Base-by-base conservation (phyloP, 306 rosid species). In the Malus sieversii region DNA sequence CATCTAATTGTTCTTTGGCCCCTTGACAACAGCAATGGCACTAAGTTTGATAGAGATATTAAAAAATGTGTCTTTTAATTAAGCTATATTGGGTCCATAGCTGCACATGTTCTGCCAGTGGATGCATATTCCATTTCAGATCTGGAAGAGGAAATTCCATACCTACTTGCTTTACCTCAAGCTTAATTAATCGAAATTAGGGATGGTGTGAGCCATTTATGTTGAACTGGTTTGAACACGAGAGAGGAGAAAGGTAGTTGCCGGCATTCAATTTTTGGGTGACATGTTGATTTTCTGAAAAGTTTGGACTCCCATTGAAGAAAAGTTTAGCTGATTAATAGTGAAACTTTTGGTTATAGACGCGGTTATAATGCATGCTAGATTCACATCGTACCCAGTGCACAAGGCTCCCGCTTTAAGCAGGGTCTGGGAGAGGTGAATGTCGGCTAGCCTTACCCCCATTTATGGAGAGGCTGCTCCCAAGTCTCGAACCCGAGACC, bases 101-200 rank as follows among this genome's bases (percentile, higher is more conserved):
- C 55, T 76, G 80, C 79, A 83, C 79, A 66, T 83, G 73, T 65
- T 38, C 73, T 77, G 72, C 75, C 78, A 79, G 72, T 64, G 25
- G 70, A 59, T 66, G 46, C 55, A 42, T 72, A 58, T 61, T 48
- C 64, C 72, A 52, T 19, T 80, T 69, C 25, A 10, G 44, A 46
- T 51, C 66, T 27, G 82, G 78, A 79, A 55, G 44, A 68, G 70
- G 62, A 45, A 66, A 29, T 73, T 15, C 29, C 20, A 22, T 23
- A 71, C 70, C 22, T 27, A 55, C 64, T 70, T 20, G 42, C 11
- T 18, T 38, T 13, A 33, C 63, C 53, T 72, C 29, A 6, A 66
- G 38, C 23, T 66, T 25, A 30, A 57, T n/a, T 72, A 40, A 48
- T 48, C 55, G 4, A 61, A 40, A n/a, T 14, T 13, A 42, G 45